Evolutionary conservation across 805 yeast species (phyloP), one percentile per base, ranked within the genome.

Genomic region (Starmerella floris): DNA sequence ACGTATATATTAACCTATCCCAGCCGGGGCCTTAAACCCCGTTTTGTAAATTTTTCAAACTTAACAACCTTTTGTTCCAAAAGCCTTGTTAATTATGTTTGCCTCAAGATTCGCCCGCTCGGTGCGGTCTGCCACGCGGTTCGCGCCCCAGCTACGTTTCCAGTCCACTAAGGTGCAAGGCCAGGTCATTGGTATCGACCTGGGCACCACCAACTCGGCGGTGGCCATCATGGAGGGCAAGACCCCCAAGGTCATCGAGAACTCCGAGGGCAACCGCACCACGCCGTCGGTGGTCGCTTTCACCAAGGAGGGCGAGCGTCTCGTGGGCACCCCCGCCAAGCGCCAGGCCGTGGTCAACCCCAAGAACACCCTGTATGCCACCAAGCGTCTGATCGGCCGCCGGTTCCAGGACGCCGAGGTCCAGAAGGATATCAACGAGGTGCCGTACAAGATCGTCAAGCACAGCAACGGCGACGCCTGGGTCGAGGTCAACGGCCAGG

Each of bases 241-340:
- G 60, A 62, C 69, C 46, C 88, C 93, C 45, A 75, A 74, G 64
- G 83, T 82, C 49, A 67, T 82, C 47, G 93, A 83, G 65, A 81
- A 82, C 68, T 62, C 74, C 47, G 83, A 77, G 63, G 87, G 87
- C 62, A 69, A 74, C 38, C 70, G 84, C 56, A 78, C 93, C 40
- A 84, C 95, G 19, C 95, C 96, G 26, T 87, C 96, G 28, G 83
- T 85, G 35, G 95, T 85, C 46, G 95, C 95, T 42, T 85, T 85
- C 75, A 80, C 91, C 53, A 78, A 79, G 62, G 91, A 81, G 46
- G 91, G 88, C 46, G 94, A 83, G 67, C 78, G 94, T 59, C 68
- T 85, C 48, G 94, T 85, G 48, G 96, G 96, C 66, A 83, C 79
- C 47, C 84, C 93, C 52, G 96, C 96, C 56, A 87, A 85, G 72